Evolutionary conservation across 108 stramenopile species (phyloP).

Genomic region (Licmophora abbreviata): DNA sequence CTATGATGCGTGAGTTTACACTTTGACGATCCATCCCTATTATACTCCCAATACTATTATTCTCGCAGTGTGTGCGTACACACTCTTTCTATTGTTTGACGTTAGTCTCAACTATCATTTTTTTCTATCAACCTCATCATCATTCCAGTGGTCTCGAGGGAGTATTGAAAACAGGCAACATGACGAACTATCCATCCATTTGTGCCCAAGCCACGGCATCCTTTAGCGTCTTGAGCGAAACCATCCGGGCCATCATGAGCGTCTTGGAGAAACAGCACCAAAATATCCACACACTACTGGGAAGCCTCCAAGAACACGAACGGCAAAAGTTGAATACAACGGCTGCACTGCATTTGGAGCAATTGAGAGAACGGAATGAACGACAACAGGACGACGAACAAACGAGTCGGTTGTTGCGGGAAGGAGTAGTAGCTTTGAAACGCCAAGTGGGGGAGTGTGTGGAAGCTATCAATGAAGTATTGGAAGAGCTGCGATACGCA

Average conservation of each 20-base stretch:
- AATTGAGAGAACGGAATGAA: conserved; percentile 40
- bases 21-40: not conserved
- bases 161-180: conserved; percentile 50
- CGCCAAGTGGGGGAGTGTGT: conserved; percentile 26
- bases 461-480: conserved; percentile 54
- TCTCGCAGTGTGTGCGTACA: not conserved
- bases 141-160: conserved; percentile 33
- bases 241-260: conserved; percentile 40
- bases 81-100: not conserved
- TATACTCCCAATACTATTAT: conserved; percentile 6
- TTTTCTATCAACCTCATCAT: not conserved
- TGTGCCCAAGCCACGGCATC: conserved; percentile 64
- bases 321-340: conserved; percentile 71
- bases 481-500: conserved; percentile 69
- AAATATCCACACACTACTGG: conserved; percentile 16
- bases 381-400: conserved; percentile 19
- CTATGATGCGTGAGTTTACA: conserved; percentile 42
- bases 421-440: conserved; percentile 40
- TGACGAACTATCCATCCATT: conserved; percentile 51
- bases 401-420: conserved; percentile 22
- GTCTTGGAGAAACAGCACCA: conserved; percentile 11
- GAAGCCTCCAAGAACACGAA: conserved; percentile 60
- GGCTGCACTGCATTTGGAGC: conserved; percentile 76
- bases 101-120: too few species aligned
- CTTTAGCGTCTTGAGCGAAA: conserved; percentile 72